phyloP scores from a whole-genome alignment of 169 alveolate species.

The Besnoitia besnoiti region DNA sequence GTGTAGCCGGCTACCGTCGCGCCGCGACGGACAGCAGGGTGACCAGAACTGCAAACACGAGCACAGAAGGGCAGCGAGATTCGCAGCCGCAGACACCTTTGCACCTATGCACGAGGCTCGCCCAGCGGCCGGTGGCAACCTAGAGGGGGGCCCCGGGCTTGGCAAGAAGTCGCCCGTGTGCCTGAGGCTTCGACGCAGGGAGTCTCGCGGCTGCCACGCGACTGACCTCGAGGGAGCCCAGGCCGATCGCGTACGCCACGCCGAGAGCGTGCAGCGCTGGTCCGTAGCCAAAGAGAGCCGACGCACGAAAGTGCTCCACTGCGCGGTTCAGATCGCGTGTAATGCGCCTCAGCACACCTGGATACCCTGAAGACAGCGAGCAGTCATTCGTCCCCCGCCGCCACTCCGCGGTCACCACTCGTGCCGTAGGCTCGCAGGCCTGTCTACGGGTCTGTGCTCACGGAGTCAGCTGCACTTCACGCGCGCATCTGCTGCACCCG shows the following conservation, averaged over 20 bases:
- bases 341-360: conserved; percentile 30
- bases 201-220: not conserved
- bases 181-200: no score
- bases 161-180: no score
- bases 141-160: not conserved
- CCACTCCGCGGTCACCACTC: no score
- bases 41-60: no score
- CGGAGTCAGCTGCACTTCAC: no score
- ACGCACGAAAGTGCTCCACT: not conserved
- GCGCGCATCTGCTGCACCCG: no score
- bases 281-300: conserved; percentile 32
- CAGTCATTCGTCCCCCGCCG: no score
- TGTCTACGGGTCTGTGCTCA: no score
- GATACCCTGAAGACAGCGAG: conserved; percentile 41
- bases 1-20: no score
- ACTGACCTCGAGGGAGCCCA: conserved; percentile 56
- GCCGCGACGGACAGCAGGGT: no score
- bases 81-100: not conserved
- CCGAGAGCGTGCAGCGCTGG: conserved; percentile 64
- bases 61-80: no score
- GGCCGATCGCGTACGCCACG: conserved; percentile 59
- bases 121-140: not conserved
- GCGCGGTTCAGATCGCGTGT: conserved; percentile 5
- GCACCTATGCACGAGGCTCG: not conserved
- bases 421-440: no score